These are phyloP conservation scores for Tardiomyces depauwii DNA, from an alignment of 1,139 yeast genomes.

Conservation along the genomic window DNA sequence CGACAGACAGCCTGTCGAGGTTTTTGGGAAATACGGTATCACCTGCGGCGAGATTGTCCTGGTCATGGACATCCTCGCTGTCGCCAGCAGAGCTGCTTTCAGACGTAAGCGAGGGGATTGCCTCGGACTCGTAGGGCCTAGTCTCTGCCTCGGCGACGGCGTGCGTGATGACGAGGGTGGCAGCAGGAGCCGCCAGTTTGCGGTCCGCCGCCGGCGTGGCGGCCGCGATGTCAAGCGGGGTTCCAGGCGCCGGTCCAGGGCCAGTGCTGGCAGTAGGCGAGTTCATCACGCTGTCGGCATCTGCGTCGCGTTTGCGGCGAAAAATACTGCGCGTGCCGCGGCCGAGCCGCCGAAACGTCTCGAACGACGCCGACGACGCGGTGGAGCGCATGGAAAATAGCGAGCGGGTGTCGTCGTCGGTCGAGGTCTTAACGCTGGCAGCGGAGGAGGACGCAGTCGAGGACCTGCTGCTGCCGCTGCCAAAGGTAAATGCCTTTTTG, in stretches of 20 bases:
- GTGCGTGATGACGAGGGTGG: neutral
- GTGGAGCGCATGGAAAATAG: slow-evolving; percentile 13
- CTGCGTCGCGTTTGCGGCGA: neutral
- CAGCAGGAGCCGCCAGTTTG: neutral
- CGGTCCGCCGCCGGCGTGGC: neutral
- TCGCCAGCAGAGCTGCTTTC: slow-evolving; percentile 1
- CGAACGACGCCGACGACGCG: slow-evolving; percentile 19
- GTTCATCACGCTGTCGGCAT: slow-evolving; percentile 1
- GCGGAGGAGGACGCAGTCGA: neutral
- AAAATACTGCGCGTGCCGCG: neutral
- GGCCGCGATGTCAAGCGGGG: neutral
- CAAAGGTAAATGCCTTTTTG: slow-evolving; percentile 18
- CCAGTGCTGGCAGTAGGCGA: neutral
- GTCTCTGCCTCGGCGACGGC: slow-evolving; percentile 17
- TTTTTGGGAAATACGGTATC: slow-evolving; percentile 28
- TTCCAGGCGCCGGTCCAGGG: neutral
- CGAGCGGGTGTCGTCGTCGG: neutral
- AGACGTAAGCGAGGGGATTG: neutral
- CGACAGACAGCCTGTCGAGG: slow-evolving; percentile 24
- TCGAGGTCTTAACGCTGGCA: neutral
- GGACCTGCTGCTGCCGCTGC: slow-evolving; percentile 2
- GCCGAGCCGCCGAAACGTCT: slow-evolving; percentile 14
- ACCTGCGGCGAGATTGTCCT: slow-evolving; percentile 17
- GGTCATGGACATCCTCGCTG: slow-evolving; percentile 14
- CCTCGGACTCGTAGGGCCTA: slow-evolving; percentile 1